phyloP scores from a whole-genome alignment of 768 basidiomycete genomes.

The Pulveroboletus sp. region DNA sequence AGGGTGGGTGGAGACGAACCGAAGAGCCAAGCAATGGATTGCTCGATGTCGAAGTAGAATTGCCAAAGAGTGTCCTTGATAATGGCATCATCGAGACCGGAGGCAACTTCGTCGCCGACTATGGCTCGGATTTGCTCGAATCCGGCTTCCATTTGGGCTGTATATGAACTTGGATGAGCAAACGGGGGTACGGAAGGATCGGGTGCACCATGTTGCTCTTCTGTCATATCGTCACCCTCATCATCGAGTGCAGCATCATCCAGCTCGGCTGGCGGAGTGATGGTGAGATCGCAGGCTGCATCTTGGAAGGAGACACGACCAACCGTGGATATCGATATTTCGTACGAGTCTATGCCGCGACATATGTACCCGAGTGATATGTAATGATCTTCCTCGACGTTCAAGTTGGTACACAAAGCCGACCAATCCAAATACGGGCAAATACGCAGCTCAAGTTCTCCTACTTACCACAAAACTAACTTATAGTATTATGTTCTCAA shows the following conservation, averaged over 20 bases:
- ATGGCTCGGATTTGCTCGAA: constrained; percentile 63
- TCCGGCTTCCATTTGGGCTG: constrained; percentile 67
- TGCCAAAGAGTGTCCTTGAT: constrained; percentile 86
- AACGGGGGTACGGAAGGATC: not conserved
- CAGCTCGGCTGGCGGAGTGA: constrained; percentile 62
- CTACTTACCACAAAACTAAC: too few relatives aligned
- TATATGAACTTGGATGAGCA: constrained; percentile 11
- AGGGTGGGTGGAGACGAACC: constrained; percentile 49
- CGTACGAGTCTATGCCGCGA: constrained; percentile 89
- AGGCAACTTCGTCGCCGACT: constrained; percentile 60
- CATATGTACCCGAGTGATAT: constrained; percentile 38
- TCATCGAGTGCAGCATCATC: constrained; percentile 79
- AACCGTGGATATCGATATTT: constrained; percentile 78
- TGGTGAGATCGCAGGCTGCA: not conserved
- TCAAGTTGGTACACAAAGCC: not conserved
- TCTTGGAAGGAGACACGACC: not conserved
- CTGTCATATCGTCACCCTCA: constrained; percentile 76
- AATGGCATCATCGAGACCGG: constrained; percentile 66
- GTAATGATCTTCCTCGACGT: constrained; percentile 3
- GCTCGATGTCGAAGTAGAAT: constrained; percentile 78
- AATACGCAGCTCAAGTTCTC: constrained; percentile 8
- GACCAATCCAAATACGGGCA: constrained; percentile 16
- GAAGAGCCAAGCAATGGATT: constrained; percentile 68
- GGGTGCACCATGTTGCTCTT: constrained; percentile 70
- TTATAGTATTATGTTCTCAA: constrained; percentile 58